Conservation (phyloP, 1,284 basidiomycete genomes). For the Acaromyces ingoldii region DNA sequence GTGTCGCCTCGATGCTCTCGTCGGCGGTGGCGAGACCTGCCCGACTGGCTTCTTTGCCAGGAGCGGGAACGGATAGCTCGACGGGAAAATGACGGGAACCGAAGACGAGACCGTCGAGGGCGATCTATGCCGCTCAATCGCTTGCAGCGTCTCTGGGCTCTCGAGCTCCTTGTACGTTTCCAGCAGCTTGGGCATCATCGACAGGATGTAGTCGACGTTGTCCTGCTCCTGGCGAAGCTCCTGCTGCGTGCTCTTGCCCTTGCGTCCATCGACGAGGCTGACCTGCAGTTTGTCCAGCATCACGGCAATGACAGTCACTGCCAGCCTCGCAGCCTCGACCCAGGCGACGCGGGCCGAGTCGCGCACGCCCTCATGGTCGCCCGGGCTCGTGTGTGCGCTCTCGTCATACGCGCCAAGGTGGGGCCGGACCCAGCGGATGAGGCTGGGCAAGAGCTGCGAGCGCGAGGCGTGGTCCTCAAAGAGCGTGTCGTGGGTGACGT, state of each 20-base stretch:
- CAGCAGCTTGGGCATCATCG: conserved; percentile 76
- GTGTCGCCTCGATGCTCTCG: conserved; percentile 20
- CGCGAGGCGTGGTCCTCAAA: conserved; percentile 79
- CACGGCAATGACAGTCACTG: conserved; percentile 61
- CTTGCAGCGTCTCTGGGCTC: conserved; percentile 62
- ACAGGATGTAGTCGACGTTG: conserved; percentile 81
- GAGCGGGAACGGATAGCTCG: conserved; percentile 86
- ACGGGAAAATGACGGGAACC: conserved; percentile 80
- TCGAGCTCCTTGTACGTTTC: conserved; percentile 83
- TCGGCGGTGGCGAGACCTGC: conserved; percentile 25
- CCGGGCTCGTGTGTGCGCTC: conserved; percentile 12
- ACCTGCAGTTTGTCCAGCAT: conserved; percentile 86
- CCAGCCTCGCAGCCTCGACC: conserved; percentile 79
- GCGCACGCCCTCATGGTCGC: conserved; percentile 24
- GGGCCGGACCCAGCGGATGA: conserved; percentile 89
- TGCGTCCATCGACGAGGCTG: conserved; percentile 54
- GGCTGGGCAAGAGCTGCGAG: conserved; percentile 74
- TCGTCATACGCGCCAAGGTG: conserved; percentile 83
- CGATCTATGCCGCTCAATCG: conserved; percentile 65
- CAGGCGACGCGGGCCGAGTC: conserved; percentile 70
- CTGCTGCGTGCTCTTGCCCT: conserved; percentile 5
- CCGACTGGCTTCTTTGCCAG: conserved; percentile 64
- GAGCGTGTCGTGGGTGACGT: conserved; percentile 79
- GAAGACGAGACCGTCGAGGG: conserved; percentile 60
- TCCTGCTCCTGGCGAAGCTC: conserved; percentile 70